Percentiles rank a stretch among this genome's conserved stretches.
These are phyloP conservation scores for Sphagnum contortum DNA, from an alignment of 225 moss, liverwort and hornwort species.

Conservation along the genomic window DNA sequence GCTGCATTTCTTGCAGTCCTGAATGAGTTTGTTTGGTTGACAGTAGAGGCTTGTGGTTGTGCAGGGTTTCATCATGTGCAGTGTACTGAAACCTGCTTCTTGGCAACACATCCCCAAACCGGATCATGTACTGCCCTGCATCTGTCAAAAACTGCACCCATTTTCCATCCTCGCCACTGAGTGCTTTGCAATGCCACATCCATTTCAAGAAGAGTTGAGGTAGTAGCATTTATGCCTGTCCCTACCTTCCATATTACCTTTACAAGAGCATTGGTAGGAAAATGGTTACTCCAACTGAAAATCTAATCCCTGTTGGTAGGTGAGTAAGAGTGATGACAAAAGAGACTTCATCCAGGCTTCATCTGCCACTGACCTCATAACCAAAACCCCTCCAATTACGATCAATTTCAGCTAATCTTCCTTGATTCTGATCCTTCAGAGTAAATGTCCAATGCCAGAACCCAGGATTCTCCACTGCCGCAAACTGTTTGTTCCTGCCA, in stretches of 20 bases:
- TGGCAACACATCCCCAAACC: constrained; percentile 66
- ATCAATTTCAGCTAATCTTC: constrained; percentile 69
- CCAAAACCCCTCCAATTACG: constrained; percentile 97
- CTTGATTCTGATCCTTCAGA: constrained; percentile 47
- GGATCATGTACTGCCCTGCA: constrained; percentile 85
- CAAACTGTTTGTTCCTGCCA: constrained; percentile 73
- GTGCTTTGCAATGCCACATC: too few species aligned
- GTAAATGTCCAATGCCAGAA: constrained; percentile 94
- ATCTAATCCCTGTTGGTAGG: too few species aligned
- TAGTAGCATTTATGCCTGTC: too few species aligned
- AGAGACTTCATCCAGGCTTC: too few species aligned
- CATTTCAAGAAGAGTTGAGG: too few species aligned
- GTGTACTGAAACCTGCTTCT: constrained; percentile 15
- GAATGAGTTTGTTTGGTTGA: constrained; percentile 24
- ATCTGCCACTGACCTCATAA: constrained; percentile 51
- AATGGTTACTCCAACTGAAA: not conserved
- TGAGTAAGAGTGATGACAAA: too few species aligned
- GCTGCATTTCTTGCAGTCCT: constrained; percentile 30
- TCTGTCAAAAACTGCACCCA: constrained; percentile 75
- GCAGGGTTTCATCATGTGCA: constrained; percentile 12
- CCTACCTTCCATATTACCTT: too few species aligned
- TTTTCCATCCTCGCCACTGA: not conserved
- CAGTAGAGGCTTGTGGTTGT: constrained; percentile 37
- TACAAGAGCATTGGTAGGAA: not conserved
- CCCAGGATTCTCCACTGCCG: constrained; percentile 83